Conservation (phyloP, 768 basidiomycete genomes). For the Pleurotus cornucopiae region DNA sequence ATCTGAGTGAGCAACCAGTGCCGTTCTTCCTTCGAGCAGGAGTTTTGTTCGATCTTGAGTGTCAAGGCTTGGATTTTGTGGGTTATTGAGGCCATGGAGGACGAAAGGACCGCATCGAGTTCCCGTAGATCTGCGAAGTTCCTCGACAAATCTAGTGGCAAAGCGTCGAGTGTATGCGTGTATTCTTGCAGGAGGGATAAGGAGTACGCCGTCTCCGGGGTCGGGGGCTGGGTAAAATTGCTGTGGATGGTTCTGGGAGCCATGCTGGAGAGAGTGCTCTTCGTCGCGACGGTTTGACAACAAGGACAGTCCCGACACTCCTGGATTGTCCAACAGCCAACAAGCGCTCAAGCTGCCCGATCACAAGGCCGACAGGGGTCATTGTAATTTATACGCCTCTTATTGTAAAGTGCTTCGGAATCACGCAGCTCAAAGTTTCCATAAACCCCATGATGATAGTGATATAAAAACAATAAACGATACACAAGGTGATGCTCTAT, state of each 20-base stretch:
- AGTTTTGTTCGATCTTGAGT: conserved; percentile 65
- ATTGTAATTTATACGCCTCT: too few relatives aligned
- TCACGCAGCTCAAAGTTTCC: neutral
- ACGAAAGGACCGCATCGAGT: conserved; percentile 94
- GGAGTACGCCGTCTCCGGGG: conserved; percentile 45
- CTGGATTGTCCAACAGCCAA: too few relatives aligned
- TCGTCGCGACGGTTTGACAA: neutral
- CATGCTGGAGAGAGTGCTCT: neutral
- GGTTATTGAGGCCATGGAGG: conserved; percentile 80
- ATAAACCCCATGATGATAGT: conserved; percentile 5
- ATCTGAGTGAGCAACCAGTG: conserved; percentile 88
- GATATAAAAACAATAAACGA: conserved; percentile 9
- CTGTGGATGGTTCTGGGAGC: neutral
- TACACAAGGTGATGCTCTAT: conserved; percentile 8
- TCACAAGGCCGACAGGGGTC: too few relatives aligned
- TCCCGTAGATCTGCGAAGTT: conserved; percentile 95
- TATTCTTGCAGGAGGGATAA: conserved; percentile 77
- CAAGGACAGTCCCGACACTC: neutral
- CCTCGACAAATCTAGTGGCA: conserved; percentile 92
- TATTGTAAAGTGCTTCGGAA: too few relatives aligned
- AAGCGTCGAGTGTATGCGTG: conserved; percentile 87
- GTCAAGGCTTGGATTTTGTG: conserved; percentile 74
- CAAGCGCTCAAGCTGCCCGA: too few relatives aligned
- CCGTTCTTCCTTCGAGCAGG: conserved; percentile 61
- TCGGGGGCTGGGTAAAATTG: neutral